Percentiles rank a stretch among this genome's conserved stretches.
phyloP scores from a whole-genome alignment of 2,329 filamentous ascomycete species.

The Fusarium kyushuense region DNA sequence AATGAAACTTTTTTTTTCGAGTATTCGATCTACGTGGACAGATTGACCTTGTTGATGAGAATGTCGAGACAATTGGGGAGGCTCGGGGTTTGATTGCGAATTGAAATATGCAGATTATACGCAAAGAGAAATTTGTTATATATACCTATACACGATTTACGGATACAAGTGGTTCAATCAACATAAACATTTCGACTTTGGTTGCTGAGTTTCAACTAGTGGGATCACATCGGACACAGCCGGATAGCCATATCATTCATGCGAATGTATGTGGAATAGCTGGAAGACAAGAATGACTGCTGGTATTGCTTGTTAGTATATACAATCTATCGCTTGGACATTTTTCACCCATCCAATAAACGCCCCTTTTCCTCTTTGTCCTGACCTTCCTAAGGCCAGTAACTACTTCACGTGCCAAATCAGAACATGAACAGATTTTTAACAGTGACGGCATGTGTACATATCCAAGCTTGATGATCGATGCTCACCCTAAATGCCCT shows the following conservation, averaged over 20 bases:
- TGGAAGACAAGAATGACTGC: constrained; percentile 35
- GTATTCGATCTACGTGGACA: too few species aligned
- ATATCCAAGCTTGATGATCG: background rate
- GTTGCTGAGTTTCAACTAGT: background rate
- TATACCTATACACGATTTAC: background rate
- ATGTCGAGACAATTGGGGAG: too few species aligned
- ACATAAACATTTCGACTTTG: background rate
- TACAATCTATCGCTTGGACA: constrained; percentile 47
- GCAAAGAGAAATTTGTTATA: background rate
- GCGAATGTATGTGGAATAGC: background rate
- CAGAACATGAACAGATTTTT: background rate
- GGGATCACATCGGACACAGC: background rate
- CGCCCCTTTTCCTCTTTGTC: constrained; percentile 37
- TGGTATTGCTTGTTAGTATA: constrained; percentile 46
- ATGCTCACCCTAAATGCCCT: constrained; percentile 54
- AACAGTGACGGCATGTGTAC: background rate
- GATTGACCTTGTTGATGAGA: too few species aligned
- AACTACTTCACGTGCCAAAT: constrained; percentile 12
- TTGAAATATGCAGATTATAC: background rate
- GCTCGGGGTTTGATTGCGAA: too few species aligned
- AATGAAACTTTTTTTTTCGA: too few species aligned
- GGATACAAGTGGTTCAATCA: background rate
- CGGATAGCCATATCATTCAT: background rate
- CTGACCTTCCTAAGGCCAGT: constrained; percentile 28
- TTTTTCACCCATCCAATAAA: constrained; percentile 44